A percentile compares a stretch with the other conserved stretches of the same genome.
Evolutionary conservation across 1,284 basidiomycete species (phyloP).

Genomic region (Vanrija sp.): DNA sequence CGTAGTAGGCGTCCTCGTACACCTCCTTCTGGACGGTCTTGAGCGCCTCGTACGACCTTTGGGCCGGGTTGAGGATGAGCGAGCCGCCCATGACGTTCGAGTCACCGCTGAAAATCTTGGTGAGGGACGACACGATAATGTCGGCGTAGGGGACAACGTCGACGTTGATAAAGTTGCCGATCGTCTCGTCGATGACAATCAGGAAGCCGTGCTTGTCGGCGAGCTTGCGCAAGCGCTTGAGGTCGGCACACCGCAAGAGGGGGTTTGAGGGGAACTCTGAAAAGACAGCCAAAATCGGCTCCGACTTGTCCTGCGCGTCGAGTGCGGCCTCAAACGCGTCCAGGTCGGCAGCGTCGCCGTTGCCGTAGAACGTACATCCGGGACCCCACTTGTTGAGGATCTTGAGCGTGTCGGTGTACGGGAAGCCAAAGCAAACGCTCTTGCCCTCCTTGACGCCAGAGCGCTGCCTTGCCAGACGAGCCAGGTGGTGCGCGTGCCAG

Average conservation of each 20-base stretch:
- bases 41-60: slow-evolving; percentile 63
- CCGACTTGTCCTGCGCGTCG: slow-evolving; percentile 36
- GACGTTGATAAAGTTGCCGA: slow-evolving; percentile 95
- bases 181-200: slow-evolving; percentile 89
- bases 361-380: slow-evolving; percentile 85
- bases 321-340: slow-evolving; percentile 67
- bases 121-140: slow-evolving; percentile 88
- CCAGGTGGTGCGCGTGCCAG: slow-evolving; percentile 79
- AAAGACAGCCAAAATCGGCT: slow-evolving; percentile 52
- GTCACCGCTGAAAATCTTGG: slow-evolving; percentile 93
- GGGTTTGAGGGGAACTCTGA: slow-evolving; percentile 96
- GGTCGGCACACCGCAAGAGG: slow-evolving; percentile 75
- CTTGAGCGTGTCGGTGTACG: slow-evolving; percentile 97
- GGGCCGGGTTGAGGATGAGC: slow-evolving; percentile 78
- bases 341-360: slow-evolving; percentile 72
- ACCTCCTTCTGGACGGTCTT: slow-evolving; percentile 59
- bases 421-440: slow-evolving; percentile 91
- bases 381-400: slow-evolving; percentile 95
- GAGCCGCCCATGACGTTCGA: slow-evolving; percentile 97
- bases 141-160: slow-evolving; percentile 86
- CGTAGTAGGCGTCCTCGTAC: slow-evolving; percentile 86
- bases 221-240: slow-evolving; percentile 70
- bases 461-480: slow-evolving; percentile 53
- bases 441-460: slow-evolving; percentile 57
- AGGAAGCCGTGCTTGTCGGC: slow-evolving; percentile 87